Conservation (phyloP, 768 basidiomycete species). For the Rhodocollybia butyracea region DNA sequence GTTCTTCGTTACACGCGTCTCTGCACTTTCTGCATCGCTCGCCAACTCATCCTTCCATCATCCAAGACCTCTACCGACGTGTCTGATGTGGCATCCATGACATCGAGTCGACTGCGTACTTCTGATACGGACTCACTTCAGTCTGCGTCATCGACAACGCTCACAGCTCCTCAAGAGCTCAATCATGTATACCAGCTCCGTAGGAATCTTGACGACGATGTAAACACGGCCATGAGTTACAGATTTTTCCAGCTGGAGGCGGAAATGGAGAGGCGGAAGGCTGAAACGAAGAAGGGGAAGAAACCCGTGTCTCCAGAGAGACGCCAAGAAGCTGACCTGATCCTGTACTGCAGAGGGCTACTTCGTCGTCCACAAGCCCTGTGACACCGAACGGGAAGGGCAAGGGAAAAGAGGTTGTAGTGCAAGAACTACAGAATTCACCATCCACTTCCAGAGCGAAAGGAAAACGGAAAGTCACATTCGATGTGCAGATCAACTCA, state of each 20-base stretch:
- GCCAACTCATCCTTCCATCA: slow-evolving; percentile 38
- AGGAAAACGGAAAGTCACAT: slow-evolving; percentile 44
- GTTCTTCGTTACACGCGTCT: slow-evolving; percentile 21
- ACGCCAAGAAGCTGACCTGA: neutral
- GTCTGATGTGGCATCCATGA: neutral
- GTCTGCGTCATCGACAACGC: slow-evolving; percentile 6
- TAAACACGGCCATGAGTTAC: slow-evolving; percentile 9
- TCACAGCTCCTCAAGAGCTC: neutral
- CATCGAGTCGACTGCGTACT: neutral
- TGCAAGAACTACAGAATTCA: neutral
- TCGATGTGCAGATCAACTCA: slow-evolving; percentile 34
- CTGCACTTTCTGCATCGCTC: slow-evolving; percentile 47
- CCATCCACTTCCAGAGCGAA: slow-evolving; percentile 18
- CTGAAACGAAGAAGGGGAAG: neutral
- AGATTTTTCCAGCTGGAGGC: slow-evolving; percentile 10
- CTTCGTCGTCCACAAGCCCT: neutral
- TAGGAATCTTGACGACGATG: neutral
- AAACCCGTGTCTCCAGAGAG: neutral
- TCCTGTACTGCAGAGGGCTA: neutral
- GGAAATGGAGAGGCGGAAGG: slow-evolving; percentile 6
- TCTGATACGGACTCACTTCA: slow-evolving; percentile 4
- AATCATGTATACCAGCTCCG: slow-evolving; percentile 4
- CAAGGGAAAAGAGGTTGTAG: neutral
- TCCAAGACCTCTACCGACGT: slow-evolving; percentile 15
- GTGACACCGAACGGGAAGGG: neutral